Base-by-base conservation (phyloP, 2,329 filamentous ascomycete genomes). In the Cladobotryum mycophilum region DNA sequence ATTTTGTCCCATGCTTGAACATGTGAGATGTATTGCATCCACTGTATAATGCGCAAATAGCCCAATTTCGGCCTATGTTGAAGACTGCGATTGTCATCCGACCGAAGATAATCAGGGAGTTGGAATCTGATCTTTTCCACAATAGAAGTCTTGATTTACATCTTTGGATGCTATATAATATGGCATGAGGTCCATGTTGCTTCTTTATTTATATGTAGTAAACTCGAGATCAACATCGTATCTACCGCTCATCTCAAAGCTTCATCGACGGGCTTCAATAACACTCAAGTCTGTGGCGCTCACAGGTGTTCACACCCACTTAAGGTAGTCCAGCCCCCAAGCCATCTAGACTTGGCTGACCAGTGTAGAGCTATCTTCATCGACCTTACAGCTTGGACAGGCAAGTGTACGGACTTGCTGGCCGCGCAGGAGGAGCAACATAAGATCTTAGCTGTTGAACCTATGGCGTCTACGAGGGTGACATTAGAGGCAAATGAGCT, bases 331-430 rank as follows among this genome's bases (percentile, higher is more conserved):
- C 69, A 79, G 17, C 76, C 90, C 15, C 75, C 90, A 3, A 58
- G 63, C 14, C 70, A 75, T 45, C 69, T 86, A n/a, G 67, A 71
- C 5, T 64, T 88, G 8, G 67, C 71, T 25, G 73, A 70, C 22
- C 60, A 71, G 15, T 47, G 66, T 6, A 68, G 70, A 42, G 76
- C 76, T 13, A 74, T 67, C 41, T 67, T 88, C 38, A 64, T 87
- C 20, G 85, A 88, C 62, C 70, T 88, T 15, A 85, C 78, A 1
- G 81, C 83, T 3, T 84, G 85, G 0, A 87, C 84, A 1, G 85
- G 85, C 22, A 87, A 87, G 60, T 83, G 88, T 60, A 88, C 85
- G 0, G 80, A 84, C 63, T 58, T 76, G 15, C 71, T 89, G 14
- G 78, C 80, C 6, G 69, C 65, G 13, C 70, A 84, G 30, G 69